phyloP scores from a whole-genome alignment of 306 rosid genomes.

The Castanea sativa region DNA sequence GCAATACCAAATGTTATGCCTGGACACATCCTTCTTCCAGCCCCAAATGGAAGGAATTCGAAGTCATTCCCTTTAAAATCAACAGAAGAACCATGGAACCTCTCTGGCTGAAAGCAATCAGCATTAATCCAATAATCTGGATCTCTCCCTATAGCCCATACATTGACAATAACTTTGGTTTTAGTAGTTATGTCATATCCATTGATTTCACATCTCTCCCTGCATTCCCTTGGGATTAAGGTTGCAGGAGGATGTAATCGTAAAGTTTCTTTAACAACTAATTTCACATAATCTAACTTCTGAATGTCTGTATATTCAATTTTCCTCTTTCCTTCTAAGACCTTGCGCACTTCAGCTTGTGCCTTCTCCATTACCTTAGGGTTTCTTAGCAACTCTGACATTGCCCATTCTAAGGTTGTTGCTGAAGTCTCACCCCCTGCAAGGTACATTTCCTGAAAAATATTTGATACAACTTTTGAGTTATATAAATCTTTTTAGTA shows the following conservation, averaged over 20 bases:
- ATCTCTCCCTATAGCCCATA: background rate
- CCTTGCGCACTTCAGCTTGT: conserved; percentile 31
- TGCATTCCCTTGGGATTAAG: conserved; percentile 22
- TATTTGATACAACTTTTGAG: no score
- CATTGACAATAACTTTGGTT: background rate
- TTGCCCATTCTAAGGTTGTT: conserved; percentile 25
- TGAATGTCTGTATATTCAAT: background rate
- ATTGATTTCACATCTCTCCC: conserved; percentile 23
- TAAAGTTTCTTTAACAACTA: conserved; percentile 29
- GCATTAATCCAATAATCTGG: conserved; percentile 26
- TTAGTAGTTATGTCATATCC: background rate
- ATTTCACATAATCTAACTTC: conserved; percentile 6
- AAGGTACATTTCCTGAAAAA: conserved; percentile 23
- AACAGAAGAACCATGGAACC: conserved; percentile 13
- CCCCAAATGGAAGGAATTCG: conserved; percentile 26
- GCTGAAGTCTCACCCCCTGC: conserved; percentile 40
- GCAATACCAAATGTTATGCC: conserved; percentile 26
- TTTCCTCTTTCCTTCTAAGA: conserved; percentile 8
- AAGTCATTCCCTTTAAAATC: conserved; percentile 28
- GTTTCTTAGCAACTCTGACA: conserved; percentile 40
- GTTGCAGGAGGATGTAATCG: conserved; percentile 28
- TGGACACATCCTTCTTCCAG: conserved; percentile 36
- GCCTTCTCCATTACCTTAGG: conserved; percentile 35
- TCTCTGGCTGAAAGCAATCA: conserved; percentile 29
- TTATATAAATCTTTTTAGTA: background rate